Evolutionary conservation across 2,329 filamentous ascomycete genomes (phyloP), one percentile per base, ranked within the genome.

Genomic region (Fusarium miscanthi): DNA sequence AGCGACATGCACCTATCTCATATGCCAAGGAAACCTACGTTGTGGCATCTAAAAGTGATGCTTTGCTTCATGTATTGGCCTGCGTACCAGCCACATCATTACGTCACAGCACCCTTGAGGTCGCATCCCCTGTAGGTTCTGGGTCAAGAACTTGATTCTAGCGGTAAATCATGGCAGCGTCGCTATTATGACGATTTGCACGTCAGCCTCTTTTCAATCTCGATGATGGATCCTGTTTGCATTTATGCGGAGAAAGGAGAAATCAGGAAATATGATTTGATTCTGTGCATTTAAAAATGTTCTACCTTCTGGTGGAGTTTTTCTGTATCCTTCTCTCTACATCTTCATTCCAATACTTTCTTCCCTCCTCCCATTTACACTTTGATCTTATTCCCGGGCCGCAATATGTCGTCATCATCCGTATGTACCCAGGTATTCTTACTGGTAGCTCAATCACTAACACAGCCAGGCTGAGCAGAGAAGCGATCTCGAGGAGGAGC

Each of bases 401-500:
- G 41, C 37, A 61, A 43, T n/a, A 69, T 69, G 66, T 69, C 66
- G 65, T 69, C 66, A 69, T 67, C 64, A 54, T 69, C 65, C 42
- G 65, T 67, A 68, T 25, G 63, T 62, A 25, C n/a, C 19, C 23
- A 35, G 21, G 14, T 19, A 19, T 42, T 33, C n/a, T 38, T 19
- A 13, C 8, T 41, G 37, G 43, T 12, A 19, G 12, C 13, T 14
- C 21, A 40, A 27, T 14, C 35, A 68, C 65, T 68, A 30, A 68
- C 57, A 49, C 14, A 12, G 21, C 13, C 35, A 68, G 65, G 59
- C 65, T 23, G 66, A 69, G 45, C 66, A 69, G 58, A 69, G 59
- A 63, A 69, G 66, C 35, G 66, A 69, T 63, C 65, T 69, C n/a
- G 68, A 70, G 57, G 68, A 70, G 66, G 68, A 66, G 30, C 64